These are phyloP conservation scores for Grosmannia serpens DNA, from an alignment of 2,329 filamentous ascomycete species.

Conservation along the genomic window DNA sequence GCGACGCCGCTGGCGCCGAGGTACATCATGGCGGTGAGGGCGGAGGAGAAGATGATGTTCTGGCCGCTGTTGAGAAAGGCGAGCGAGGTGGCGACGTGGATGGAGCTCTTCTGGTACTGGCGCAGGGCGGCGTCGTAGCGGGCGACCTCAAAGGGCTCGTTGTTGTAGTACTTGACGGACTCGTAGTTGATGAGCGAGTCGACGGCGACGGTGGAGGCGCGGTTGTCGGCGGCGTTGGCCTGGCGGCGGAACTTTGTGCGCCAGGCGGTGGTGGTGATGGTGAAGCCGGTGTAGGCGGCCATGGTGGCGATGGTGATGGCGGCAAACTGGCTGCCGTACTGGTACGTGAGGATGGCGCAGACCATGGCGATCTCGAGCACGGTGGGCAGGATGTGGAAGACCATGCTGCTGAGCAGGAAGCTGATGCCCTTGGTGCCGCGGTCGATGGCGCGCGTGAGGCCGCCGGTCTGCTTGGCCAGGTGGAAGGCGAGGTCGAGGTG, in stretches of 20 bases:
- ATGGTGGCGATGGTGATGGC: slow-evolving; percentile 84
- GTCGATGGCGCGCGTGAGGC: slow-evolving; percentile 86
- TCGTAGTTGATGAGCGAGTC: slow-evolving; percentile 98
- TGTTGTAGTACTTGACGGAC: slow-evolving; percentile 99
- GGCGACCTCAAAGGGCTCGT: slow-evolving; percentile 85
- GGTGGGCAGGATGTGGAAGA: slow-evolving; percentile 92
- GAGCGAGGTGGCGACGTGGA: slow-evolving; percentile 91
- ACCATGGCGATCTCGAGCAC: slow-evolving; percentile 91
- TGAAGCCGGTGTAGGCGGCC: slow-evolving; percentile 91
- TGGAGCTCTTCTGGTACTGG: slow-evolving; percentile 84
- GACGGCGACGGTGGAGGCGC: slow-evolving; percentile 85
- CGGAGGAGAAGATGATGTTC: slow-evolving; percentile 92
- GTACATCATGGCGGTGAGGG: slow-evolving; percentile 96
- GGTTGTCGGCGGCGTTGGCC: slow-evolving; percentile 93
- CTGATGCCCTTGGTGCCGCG: slow-evolving; percentile 97
- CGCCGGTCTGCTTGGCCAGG: slow-evolving; percentile 85
- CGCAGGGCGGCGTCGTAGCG: slow-evolving; percentile 81
- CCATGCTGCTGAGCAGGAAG: slow-evolving; percentile 94
- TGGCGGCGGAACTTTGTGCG: slow-evolving; percentile 91
- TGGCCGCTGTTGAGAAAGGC: slow-evolving; percentile 90
- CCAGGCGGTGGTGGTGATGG: slow-evolving; percentile 93
- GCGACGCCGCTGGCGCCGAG: slow-evolving; percentile 85
- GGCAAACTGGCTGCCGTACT: slow-evolving; percentile 87
- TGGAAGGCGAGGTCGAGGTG: slow-evolving; percentile 89
- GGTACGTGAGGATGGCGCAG: slow-evolving; percentile 90